Evolutionary conservation across 2,329 filamentous ascomycete genomes (phyloP), one percentile per base, ranked within the genome.

Genomic region (Phyllosticta citrichinensis): DNA sequence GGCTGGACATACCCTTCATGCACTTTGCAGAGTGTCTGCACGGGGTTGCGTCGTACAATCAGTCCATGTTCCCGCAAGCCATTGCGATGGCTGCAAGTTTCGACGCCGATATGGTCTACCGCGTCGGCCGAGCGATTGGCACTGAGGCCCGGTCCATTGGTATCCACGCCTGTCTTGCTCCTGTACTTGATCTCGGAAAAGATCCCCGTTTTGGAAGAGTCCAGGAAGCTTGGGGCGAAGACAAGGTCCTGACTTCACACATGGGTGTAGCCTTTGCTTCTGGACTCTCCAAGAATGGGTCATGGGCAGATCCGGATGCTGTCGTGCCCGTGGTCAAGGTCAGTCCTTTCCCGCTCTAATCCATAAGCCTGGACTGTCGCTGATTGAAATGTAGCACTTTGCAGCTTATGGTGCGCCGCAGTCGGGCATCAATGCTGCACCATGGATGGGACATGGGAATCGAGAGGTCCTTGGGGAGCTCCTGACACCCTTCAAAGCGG

Each of bases 181-280:
- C 76, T 0, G 76, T 79, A 2, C 71, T 79, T 1, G 76, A 79
- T 64, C 65, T 79, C 6, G 76, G 74, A 1, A 73, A 76, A 55
- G 76, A 78, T 53, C 74, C 76, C 2, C 67, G 76, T 60, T 79
- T 76, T 75, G 76, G 76, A 5, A 70, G 76, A 55, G 73, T 64
- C 40, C 75, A 77, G 67, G 76, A 79, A 67, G 74, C 72, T n/a
- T 79, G 76, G 76, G 76, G 76, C 0, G 76, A 79, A 60, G 76
- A 79, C 62, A 77, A 76, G 64, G 65, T 77, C 0, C 64, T 79
- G 12, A 78, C 76, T 0, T 74, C 75, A 10, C 69, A 74, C 25
- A 78, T 78, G 76, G 76, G 76, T 6, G 74, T 77, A 14, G 76
- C 76, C 1, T 77, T 76, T 62, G 68, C 76, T 0, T 75, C 72